Percentiles rank a stretch among this genome's conserved stretches.
Evolutionary conservation across 345 rosid genomes (phyloP).

Genomic region (Abelmoschus esculentus): DNA sequence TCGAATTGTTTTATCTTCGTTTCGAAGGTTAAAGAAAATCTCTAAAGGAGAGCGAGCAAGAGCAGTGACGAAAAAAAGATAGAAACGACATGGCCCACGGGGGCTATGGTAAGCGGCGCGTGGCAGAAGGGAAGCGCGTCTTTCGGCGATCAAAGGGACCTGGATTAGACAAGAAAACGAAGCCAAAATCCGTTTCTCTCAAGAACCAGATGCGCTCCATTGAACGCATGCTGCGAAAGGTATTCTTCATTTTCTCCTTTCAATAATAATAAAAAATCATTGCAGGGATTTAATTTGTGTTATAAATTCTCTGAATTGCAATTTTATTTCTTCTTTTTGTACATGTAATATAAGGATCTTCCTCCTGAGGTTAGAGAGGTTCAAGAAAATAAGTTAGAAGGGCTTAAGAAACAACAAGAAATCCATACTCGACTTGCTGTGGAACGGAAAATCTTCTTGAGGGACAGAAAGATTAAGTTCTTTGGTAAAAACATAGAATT

Average conservation of each 20-base stretch:
- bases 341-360: constrained; percentile 38
- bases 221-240: too few species aligned
- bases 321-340: neutral
- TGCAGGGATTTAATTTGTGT: neutral
- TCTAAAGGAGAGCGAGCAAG: too few species aligned
- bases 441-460: constrained; percentile 79
- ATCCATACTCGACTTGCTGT: constrained; percentile 74
- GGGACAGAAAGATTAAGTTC: constrained; percentile 85
- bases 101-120: too few species aligned
- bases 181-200: too few species aligned
- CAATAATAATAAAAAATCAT: neutral
- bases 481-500: constrained; percentile 41
- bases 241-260: neutral
- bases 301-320: neutral
- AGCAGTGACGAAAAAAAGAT: too few species aligned
- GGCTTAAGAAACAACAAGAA: constrained; percentile 79
- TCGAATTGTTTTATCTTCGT: too few species aligned
- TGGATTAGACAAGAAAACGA: too few species aligned
- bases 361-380: constrained; percentile 69
- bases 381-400: constrained; percentile 62
- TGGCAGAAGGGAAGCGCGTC: too few species aligned
- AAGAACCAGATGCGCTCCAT: too few species aligned
- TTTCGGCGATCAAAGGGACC: too few species aligned
- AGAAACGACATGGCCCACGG: too few species aligned
- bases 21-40: too few species aligned